Evolutionary conservation across 2,329 filamentous ascomycete genomes (phyloP).

Genomic region (Diaporthe vaccinii): DNA sequence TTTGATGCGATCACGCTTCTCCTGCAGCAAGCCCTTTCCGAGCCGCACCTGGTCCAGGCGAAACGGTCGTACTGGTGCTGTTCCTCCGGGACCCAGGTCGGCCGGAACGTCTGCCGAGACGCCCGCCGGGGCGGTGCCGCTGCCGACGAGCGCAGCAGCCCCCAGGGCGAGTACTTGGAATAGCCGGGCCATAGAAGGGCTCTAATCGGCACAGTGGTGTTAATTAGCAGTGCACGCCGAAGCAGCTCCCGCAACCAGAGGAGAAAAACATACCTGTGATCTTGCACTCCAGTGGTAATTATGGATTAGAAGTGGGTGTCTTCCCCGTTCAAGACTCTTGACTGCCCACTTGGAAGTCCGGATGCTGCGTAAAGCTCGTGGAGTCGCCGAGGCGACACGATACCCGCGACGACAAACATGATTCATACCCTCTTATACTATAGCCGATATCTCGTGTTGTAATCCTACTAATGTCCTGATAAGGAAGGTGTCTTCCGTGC

Average conservation of each 20-base stretch:
- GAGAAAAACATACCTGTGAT: neutral
- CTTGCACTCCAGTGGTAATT: neutral
- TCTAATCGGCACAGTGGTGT: neutral
- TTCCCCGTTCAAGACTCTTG: neutral
- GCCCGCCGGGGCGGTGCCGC: neutral
- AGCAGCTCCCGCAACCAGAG: accelerated
- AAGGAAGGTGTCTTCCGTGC: constrained; percentile 29
- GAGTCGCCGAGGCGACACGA: neutral
- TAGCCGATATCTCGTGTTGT: constrained; percentile 9
- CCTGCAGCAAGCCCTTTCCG: constrained; percentile 49
- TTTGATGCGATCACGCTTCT: constrained; percentile 52
- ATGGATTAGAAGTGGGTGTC: neutral
- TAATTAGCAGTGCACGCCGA: neutral
- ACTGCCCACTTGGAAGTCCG: neutral
- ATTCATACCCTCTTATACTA: constrained; percentile 9
- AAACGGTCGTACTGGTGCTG: constrained; percentile 50
- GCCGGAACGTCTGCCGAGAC: constrained; percentile 29
- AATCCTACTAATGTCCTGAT: neutral
- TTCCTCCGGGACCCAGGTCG: constrained; percentile 48
- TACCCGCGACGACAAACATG: neutral
- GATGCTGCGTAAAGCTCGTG: neutral
- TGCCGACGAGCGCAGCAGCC: constrained; percentile 5
- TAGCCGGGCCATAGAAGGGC: neutral
- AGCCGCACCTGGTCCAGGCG: constrained; percentile 51
- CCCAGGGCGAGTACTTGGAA: constrained; percentile 4